These are phyloP conservation scores for Aspergillus saccharolyticus DNA, from an alignment of 495 filamentous ascomycete genomes.

Conservation along the genomic window DNA sequence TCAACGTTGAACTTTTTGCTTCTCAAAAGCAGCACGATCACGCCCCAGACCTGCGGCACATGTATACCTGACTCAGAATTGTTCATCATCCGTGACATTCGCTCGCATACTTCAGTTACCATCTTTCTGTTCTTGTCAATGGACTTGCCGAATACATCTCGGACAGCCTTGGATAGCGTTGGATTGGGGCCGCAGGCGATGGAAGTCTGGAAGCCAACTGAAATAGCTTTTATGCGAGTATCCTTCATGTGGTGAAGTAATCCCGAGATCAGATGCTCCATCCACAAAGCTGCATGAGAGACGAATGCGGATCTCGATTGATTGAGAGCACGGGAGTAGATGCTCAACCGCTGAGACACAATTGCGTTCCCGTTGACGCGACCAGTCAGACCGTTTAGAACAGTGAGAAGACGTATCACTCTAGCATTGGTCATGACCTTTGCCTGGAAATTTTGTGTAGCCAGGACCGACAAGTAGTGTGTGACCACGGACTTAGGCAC, in stretches of 20 bases:
- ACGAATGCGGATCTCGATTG: conserved; percentile 68
- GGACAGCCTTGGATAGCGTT: conserved; percentile 56
- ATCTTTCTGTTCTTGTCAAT: conserved; percentile 55
- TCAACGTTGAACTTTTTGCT: conserved; percentile 55
- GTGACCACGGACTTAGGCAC: conserved; percentile 71
- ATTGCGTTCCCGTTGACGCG: conserved; percentile 73
- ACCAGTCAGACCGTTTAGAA: conserved; percentile 65
- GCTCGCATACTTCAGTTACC: conserved; percentile 57
- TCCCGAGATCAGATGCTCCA: conserved; percentile 72
- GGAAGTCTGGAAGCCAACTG: conserved; percentile 63
- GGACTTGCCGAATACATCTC: conserved; percentile 57
- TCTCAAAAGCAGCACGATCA: conserved; percentile 70
- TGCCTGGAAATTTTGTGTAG: conserved; percentile 67
- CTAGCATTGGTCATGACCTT: conserved; percentile 68
- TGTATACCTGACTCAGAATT: conserved; percentile 56
- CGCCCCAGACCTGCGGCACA: conserved; percentile 88
- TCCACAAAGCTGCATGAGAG: conserved; percentile 52
- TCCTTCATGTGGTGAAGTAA: conserved; percentile 76
- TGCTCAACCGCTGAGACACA: conserved; percentile 61
- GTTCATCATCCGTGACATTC: conserved; percentile 65
- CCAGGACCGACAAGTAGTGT: conserved; percentile 71
- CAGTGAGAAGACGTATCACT: conserved; percentile 59
- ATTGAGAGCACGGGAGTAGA: conserved; percentile 69
- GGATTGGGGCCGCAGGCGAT: conserved; percentile 60
- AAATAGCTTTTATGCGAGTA: conserved; percentile 65